Percentiles rank a stretch among this genome's conserved stretches.
These are phyloP conservation scores for Camelina hispida DNA, from an alignment of 345 rosid genomes.

Conservation along the genomic window DNA sequence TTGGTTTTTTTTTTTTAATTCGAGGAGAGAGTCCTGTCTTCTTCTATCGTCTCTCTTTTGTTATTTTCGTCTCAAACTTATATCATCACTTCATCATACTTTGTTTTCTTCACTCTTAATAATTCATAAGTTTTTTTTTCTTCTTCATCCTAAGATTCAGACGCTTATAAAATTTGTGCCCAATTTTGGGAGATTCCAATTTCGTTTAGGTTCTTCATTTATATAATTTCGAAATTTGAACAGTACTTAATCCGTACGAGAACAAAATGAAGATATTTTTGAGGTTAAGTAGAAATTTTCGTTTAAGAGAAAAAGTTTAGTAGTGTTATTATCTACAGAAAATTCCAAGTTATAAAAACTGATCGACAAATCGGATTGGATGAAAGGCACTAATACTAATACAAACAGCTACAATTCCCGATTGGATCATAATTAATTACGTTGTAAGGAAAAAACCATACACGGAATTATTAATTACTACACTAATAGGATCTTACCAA, in stretches of 20 bases:
- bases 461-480: neutral
- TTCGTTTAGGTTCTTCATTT: slow-evolving; percentile 1
- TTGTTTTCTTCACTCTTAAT: slow-evolving; percentile 32
- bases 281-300: neutral
- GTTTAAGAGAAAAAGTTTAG: too few relatives aligned
- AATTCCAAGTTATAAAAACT: neutral
- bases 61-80: slow-evolving; percentile 22
- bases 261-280: too few relatives aligned
- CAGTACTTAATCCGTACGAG: neutral
- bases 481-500: too few relatives aligned
- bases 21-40: slow-evolving; percentile 36
- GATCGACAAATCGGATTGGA: neutral
- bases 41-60: slow-evolving; percentile 23
- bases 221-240: neutral
- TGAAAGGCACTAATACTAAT: neutral
- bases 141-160: slow-evolving; percentile 5
- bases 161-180: slow-evolving; percentile 11
- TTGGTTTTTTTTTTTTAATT: slow-evolving; percentile 17
- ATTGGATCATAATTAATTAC: neutral
- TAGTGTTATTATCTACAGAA: neutral
- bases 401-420: neutral
- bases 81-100: slow-evolving; percentile 32
- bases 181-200: slow-evolving; percentile 22
- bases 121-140: slow-evolving; percentile 25
- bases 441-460: neutral